A percentile compares a stretch with the other conserved stretches of the same genome.
Evolutionary conservation across 2,329 filamentous ascomycete species (phyloP).

Genomic region (Colletotrichum tofieldiae): DNA sequence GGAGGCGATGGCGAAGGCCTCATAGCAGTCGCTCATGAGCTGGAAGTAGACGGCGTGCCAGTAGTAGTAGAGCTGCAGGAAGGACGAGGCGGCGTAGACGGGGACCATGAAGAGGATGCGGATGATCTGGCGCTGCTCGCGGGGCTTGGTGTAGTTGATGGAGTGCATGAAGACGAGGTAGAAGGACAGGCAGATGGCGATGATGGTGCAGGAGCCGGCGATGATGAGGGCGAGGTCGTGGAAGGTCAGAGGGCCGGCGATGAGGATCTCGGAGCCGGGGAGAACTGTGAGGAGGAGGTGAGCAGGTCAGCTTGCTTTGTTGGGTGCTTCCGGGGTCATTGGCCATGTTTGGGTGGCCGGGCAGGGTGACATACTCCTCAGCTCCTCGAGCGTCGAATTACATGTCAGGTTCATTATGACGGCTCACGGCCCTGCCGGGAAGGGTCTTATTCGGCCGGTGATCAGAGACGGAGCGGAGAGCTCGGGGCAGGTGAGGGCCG

Average conservation of each 20-base stretch:
- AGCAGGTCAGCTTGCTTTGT: slow-evolving; percentile 10
- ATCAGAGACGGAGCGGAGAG: slow-evolving; percentile 1
- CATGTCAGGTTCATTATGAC: slow-evolving; percentile 56
- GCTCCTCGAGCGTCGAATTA: slow-evolving; percentile 61
- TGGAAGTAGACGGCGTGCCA: slow-evolving; percentile 85
- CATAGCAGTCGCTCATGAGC: slow-evolving; percentile 87
- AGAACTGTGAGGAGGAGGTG: slow-evolving; percentile 52
- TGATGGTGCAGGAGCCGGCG: slow-evolving; percentile 62
- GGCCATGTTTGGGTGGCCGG: too few relatives aligned
- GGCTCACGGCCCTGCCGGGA: slow-evolving; percentile 6
- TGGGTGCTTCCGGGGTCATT: background rate
- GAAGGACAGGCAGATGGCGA: slow-evolving; percentile 68
- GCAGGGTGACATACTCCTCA: slow-evolving; percentile 55
- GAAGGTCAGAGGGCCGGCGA: slow-evolving; percentile 67
- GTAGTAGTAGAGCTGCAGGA: slow-evolving; percentile 82
- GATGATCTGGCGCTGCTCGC: slow-evolving; percentile 80
- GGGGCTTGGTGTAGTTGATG: slow-evolving; percentile 72
- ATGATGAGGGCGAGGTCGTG: slow-evolving; percentile 70
- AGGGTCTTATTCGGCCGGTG: slow-evolving; percentile 5
- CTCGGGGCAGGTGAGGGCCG: background rate
- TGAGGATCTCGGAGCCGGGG: slow-evolving; percentile 61
- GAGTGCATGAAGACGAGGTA: slow-evolving; percentile 74
- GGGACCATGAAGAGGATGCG: slow-evolving; percentile 92
- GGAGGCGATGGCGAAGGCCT: slow-evolving; percentile 89
- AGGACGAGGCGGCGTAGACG: slow-evolving; percentile 82